Percentiles rank a stretch among this genome's conserved stretches.
phyloP scores from a whole-genome alignment of 352 stramenopile species.

The Globisporangium emineosum region DNA sequence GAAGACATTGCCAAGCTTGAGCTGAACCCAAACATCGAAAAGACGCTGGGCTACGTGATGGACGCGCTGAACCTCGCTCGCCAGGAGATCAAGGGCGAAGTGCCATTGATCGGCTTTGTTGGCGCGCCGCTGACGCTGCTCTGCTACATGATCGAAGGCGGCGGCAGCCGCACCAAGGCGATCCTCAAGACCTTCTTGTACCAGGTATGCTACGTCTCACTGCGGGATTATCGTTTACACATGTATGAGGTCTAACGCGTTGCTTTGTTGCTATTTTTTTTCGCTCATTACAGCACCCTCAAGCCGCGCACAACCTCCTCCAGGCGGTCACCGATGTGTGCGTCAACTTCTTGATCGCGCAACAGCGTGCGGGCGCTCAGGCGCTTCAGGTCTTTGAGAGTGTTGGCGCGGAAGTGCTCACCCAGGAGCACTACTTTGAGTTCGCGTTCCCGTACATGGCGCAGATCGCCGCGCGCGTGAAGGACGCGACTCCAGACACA shows the following conservation, averaged over 20 bases:
- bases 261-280: not conserved
- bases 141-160: conserved; percentile 98
- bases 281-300: conserved; percentile 60
- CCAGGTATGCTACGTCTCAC: conserved; percentile 1
- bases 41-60: conserved; percentile 94
- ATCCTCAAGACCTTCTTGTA: conserved; percentile 95
- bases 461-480: conserved; percentile 77
- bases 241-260: not conserved
- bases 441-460: conserved; percentile 93
- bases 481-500: conserved; percentile 56
- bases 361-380: conserved; percentile 93
- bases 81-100: conserved; percentile 85
- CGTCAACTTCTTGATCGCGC: conserved; percentile 94
- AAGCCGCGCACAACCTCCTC: conserved; percentile 90
- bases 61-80: conserved; percentile 93
- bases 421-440: conserved; percentile 92
- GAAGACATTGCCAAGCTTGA: conserved; percentile 91
- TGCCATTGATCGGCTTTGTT: conserved; percentile 98
- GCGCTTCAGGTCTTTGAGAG: conserved; percentile 97
- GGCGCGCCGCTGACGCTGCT: conserved; percentile 96
- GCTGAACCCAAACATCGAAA: conserved; percentile 87
- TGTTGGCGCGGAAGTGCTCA: conserved; percentile 94
- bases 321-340: conserved; percentile 94
- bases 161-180: conserved; percentile 93
- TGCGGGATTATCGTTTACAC: not conserved